A percentile compares a stretch with the other conserved stretches of the same genome.
Conservation (phyloP, 768 basidiomycete species). For the Boletus huronensis region DNA sequence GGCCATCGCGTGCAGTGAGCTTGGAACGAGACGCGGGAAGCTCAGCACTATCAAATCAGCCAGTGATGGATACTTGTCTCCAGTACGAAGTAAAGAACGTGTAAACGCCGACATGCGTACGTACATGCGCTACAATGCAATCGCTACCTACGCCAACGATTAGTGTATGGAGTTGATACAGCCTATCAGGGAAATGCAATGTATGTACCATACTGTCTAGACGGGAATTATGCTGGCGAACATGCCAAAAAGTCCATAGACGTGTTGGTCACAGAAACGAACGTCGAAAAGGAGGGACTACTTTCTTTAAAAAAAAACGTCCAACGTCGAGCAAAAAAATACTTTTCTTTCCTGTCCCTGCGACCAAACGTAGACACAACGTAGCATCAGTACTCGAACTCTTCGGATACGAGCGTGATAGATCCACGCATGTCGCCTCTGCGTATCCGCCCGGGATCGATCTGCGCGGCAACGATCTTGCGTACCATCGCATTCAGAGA, state of each 20-base stretch:
- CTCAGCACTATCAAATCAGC: background rate
- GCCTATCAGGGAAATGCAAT: too few species aligned
- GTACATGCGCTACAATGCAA: background rate
- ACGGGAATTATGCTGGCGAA: background rate
- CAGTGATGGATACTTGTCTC: too few species aligned
- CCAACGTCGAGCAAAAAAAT: background rate
- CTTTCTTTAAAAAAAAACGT: background rate
- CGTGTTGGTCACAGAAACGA: slow-evolving; percentile 1
- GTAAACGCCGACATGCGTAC: background rate
- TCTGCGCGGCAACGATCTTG: slow-evolving; percentile 58
- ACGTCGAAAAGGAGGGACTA: background rate
- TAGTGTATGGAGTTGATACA: too few species aligned
- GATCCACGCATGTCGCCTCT: slow-evolving; percentile 57
- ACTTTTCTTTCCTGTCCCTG: too few species aligned
- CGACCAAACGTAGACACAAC: background rate
- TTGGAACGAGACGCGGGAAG: background rate
- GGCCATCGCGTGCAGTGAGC: background rate
- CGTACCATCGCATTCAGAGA: slow-evolving; percentile 68
- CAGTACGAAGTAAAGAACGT: background rate
- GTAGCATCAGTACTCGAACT: slow-evolving; percentile 53
- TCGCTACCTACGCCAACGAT: background rate
- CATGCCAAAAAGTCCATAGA: background rate
- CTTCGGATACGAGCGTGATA: slow-evolving; percentile 62
- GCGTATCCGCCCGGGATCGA: slow-evolving; percentile 50
- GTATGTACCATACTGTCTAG: background rate